phyloP scores from a whole-genome alignment of 1,284 basidiomycete species.

The Tilletia walkeri region DNA sequence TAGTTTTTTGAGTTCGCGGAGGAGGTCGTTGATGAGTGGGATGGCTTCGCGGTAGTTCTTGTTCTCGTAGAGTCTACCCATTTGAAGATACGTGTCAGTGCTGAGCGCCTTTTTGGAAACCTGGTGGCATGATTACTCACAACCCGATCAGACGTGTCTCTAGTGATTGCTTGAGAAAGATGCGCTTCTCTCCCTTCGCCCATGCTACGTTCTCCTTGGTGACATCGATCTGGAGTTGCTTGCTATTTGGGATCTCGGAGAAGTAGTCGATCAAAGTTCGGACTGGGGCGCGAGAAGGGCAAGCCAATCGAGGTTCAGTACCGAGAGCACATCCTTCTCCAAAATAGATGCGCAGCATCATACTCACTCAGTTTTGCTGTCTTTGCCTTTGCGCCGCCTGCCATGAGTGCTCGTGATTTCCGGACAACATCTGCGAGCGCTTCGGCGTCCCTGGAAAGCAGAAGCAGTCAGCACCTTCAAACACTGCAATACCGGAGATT shows the following conservation, averaged over 20 bases:
- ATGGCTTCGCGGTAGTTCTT: slow-evolving; percentile 77
- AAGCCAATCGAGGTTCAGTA: slow-evolving; percentile 19
- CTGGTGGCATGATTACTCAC: slow-evolving; percentile 59
- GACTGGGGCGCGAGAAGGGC: slow-evolving; percentile 20
- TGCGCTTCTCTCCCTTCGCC: slow-evolving; percentile 87
- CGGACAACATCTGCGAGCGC: slow-evolving; percentile 84
- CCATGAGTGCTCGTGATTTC: slow-evolving; percentile 84
- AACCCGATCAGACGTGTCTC: slow-evolving; percentile 84
- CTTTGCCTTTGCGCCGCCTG: slow-evolving; percentile 93
- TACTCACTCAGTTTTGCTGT: slow-evolving; percentile 77
- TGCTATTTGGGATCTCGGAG: slow-evolving; percentile 71
- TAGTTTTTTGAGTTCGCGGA: slow-evolving; percentile 84
- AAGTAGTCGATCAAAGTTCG: slow-evolving; percentile 90
- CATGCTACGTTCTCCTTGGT: slow-evolving; percentile 87
- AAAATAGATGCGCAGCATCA: slow-evolving; percentile 60
- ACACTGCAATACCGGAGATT: too few relatives aligned
- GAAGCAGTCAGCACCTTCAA: too few relatives aligned
- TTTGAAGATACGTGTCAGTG: not conserved
- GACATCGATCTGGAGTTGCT: slow-evolving; percentile 78
- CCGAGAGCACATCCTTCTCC: slow-evolving; percentile 16
- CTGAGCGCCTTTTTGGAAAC: not conserved
- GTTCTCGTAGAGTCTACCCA: slow-evolving; percentile 70
- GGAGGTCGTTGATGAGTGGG: slow-evolving; percentile 74
- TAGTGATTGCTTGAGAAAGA: slow-evolving; percentile 91
- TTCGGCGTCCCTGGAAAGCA: slow-evolving; percentile 63